Evolutionary conservation across 768 basidiomycete genomes (phyloP), one percentile per base, ranked within the genome.

Genomic region (Termitomyces eurrhizus): DNA sequence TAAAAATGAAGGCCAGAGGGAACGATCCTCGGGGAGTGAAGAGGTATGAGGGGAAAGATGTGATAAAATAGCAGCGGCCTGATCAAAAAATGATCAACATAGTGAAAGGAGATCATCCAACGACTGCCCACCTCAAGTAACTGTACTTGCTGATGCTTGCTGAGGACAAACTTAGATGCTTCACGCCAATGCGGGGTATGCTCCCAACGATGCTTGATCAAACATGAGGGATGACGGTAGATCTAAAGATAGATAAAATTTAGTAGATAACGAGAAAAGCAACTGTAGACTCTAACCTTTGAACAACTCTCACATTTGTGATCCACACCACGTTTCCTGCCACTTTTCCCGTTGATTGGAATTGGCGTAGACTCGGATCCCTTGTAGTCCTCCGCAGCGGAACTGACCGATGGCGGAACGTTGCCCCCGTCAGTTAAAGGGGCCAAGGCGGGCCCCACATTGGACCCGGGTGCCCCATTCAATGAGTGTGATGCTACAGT

Each of bases 141-240:
- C 67, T 98, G 96, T 0, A 99, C 96, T 66, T 98, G 95, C 69
- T 98, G 95, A 71, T 98, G 95, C 75, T 98, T 98, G 74, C 89
- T 92, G 60, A 98, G 79, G 36, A 94, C 85, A 67, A 95, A 87
- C 71, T 95, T 93, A 65, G 89, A 79, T 18, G 95, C 90, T 71
- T 95, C 92, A 48, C 90, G 88, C 96, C 96, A 98, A 68, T 97
- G 94, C 21, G 92, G 92, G 37, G 92, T 93, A 70, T 96, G 93
- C 69, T 98, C 95, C 96, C 96, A 98, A 37, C 96, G 90, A 70
- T 98, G 96, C 74, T 98, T 98, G 74, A 95, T 92, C 52, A 98
- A 79, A 74, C 95, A 98, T 13, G 91, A 93, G 2, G 94, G 94
- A 74, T 98, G 95, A 56, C 90, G 86, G 72, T 92, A 93, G 42